Evolutionary conservation across 306 rosid species (phyloP).

Genomic region (Vachellia pachyceras): DNA sequence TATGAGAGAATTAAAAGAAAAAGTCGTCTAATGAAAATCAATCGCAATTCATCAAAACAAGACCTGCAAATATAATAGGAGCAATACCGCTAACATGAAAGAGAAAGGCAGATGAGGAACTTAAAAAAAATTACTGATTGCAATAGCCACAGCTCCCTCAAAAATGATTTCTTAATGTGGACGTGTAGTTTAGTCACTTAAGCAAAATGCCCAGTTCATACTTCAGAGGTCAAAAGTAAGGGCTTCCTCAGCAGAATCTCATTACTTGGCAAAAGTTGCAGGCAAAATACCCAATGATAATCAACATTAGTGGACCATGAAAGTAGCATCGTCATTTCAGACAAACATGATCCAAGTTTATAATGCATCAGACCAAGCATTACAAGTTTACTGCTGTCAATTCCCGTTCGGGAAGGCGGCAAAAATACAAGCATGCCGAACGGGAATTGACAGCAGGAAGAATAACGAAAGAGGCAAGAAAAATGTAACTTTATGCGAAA

Average conservation of each 20-base stretch:
- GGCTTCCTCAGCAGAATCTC: slow-evolving; percentile 9
- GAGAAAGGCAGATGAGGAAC: slow-evolving; percentile 11
- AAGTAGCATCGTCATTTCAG: neutral
- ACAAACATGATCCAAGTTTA: slow-evolving; percentile 22
- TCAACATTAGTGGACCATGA: slow-evolving; percentile 11
- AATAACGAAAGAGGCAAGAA: slow-evolving; percentile 1
- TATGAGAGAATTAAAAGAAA: too few species aligned
- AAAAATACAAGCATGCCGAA: neutral
- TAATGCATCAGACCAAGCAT: slow-evolving; percentile 23
- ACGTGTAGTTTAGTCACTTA: neutral
- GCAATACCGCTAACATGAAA: neutral
- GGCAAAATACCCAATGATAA: slow-evolving; percentile 32
- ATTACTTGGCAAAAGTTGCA: neutral
- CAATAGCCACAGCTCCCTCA: neutral
- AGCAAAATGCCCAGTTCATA: neutral
- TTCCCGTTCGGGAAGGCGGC: neutral
- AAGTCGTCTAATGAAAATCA: too few species aligned
- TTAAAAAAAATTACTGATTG: slow-evolving; percentile 1
- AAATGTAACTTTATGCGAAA: slow-evolving; percentile 21
- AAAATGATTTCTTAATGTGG: slow-evolving; percentile 15
- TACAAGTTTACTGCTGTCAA: too few species aligned
- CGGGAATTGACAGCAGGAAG: slow-evolving; percentile 26
- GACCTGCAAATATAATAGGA: neutral
- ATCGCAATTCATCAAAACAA: neutral
- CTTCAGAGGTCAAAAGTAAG: slow-evolving; percentile 2